Percentiles rank a stretch among this genome's conserved stretches.
Conservation (phyloP, 2,329 filamentous ascomycete species). For the Epichloe coenophiala region DNA sequence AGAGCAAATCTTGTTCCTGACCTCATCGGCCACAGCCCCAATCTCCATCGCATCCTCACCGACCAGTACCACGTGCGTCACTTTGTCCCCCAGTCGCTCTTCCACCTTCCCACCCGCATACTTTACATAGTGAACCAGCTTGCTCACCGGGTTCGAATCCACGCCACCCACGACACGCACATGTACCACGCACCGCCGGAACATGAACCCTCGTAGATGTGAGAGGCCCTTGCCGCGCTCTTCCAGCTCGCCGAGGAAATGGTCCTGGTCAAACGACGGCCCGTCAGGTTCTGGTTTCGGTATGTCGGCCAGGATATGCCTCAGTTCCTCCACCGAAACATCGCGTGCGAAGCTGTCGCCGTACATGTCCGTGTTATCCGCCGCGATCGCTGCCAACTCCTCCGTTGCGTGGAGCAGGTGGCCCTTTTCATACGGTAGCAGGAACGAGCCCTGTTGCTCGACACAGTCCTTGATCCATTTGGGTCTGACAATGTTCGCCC, state of each 20-base stretch:
- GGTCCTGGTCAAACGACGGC: constrained; percentile 28
- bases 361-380: constrained; percentile 56
- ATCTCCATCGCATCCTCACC: constrained; percentile 25
- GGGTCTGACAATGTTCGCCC: constrained; percentile 61
- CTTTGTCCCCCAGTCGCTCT: constrained; percentile 30
- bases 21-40: constrained; percentile 23
- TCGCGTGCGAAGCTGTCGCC: constrained; percentile 77
- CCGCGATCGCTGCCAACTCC: constrained; percentile 37
- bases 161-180: constrained; percentile 21
- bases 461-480: constrained; percentile 78
- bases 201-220: constrained; percentile 37
- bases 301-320: constrained; percentile 34
- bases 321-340: constrained; percentile 49
- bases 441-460: constrained; percentile 37
- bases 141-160: constrained; percentile 23
- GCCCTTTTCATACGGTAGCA: constrained; percentile 46
- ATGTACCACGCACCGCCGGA: constrained; percentile 31
- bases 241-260: constrained; percentile 41
- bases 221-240: constrained; percentile 40
- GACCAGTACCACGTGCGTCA: constrained; percentile 61
- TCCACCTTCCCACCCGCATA: constrained; percentile 57
- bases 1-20: constrained; percentile 32
- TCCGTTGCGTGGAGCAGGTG: constrained; percentile 63
- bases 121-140: constrained; percentile 40
- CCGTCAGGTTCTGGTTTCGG: constrained; percentile 29